These are phyloP conservation scores for Paracoccidioides brasiliensis DNA, from an alignment of 2,329 filamentous ascomycete species.

Conservation along the genomic window DNA sequence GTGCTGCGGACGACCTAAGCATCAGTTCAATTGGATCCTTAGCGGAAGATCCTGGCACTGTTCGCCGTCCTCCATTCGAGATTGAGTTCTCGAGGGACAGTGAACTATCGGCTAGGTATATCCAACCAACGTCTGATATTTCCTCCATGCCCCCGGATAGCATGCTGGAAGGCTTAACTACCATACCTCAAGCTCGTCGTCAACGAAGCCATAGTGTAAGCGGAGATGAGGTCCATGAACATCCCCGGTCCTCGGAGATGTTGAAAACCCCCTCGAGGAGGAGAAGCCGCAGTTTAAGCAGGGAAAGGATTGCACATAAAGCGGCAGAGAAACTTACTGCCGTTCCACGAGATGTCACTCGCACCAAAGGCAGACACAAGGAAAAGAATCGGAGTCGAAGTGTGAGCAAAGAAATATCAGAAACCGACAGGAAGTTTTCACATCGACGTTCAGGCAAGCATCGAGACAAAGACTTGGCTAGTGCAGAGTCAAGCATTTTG, in stretches of 20 bases:
- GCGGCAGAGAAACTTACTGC: slow-evolving; percentile 53
- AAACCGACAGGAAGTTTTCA: slow-evolving; percentile 22
- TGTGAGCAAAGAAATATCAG: slow-evolving; percentile 33
- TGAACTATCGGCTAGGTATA: slow-evolving; percentile 55
- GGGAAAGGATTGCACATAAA: slow-evolving; percentile 53
- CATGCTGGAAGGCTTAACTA: slow-evolving; percentile 45
- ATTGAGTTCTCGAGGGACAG: slow-evolving; percentile 69
- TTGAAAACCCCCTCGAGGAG: slow-evolving; percentile 43
- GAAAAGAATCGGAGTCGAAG: slow-evolving; percentile 34
- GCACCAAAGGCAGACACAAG: slow-evolving; percentile 30
- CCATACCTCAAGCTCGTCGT: slow-evolving; percentile 33
- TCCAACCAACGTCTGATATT: slow-evolving; percentile 65
- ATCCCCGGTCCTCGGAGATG: slow-evolving; percentile 21
- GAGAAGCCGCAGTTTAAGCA: slow-evolving; percentile 46
- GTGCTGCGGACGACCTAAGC: slow-evolving; percentile 48
- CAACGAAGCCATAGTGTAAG: slow-evolving; percentile 49
- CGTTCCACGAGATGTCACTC: slow-evolving; percentile 34
- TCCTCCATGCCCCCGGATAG: slow-evolving; percentile 68
- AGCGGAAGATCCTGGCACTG: slow-evolving; percentile 64
- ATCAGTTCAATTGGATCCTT: slow-evolving; percentile 63
- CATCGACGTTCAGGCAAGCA: slow-evolving; percentile 2
- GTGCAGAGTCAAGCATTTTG: slow-evolving; percentile 49
- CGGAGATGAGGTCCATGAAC: slow-evolving; percentile 33
- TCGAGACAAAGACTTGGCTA: slow-evolving; percentile 41
- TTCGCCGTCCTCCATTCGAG: slow-evolving; percentile 60